Evolutionary conservation across 2,329 filamentous ascomycete genomes (phyloP), one percentile per base, ranked within the genome.

Genomic region (Cordyceps farinosa): DNA sequence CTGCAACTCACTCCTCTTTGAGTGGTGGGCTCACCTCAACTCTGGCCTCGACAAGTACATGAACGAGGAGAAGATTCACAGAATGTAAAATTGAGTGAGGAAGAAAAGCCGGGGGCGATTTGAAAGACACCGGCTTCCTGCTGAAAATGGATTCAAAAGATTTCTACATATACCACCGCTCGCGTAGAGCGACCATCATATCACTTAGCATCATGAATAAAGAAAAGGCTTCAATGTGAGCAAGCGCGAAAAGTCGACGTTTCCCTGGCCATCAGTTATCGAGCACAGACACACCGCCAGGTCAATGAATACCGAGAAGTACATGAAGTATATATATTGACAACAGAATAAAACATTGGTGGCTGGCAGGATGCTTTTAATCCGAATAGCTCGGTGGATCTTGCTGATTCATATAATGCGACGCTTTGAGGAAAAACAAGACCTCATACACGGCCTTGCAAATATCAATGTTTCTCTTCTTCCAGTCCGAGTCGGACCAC

Each of bases 1-100:
- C 73, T 99, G 95, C 84, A 85, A 98, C 76, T 92, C 91, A 55
- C 93, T 98, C 91, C 85, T 99, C 48, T 99, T 96, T 71, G 90
- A 97, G 77, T 99, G 95, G 95, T 99, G 95, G 95, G 82, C 88
- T 73, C 87, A 90, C 77, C 84, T 98, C 63, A 89, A 95, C 69
- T 80, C 84, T 30, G 90, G 90, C 10, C 81, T 98, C 69, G 90
- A 96, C 65, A 89, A 91, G 78, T 97, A 94, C 79, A 84, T 87
- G 77, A 89, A 92, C 73, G 93, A 98, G 82, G 86, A 87, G 74
- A 83, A 90, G 73, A 97, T 98, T 71, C 88, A 92, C 69, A 88
- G 94, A 69, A 97, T 97, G 94, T 76, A 69, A 67, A 60, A 56
- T 15, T 8, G 51, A 38, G 22, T 6, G 3, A 22, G 32, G n/a